Base-by-base conservation (phyloP, 768 basidiomycete species). In the Coprinopsis cinerea region DNA sequence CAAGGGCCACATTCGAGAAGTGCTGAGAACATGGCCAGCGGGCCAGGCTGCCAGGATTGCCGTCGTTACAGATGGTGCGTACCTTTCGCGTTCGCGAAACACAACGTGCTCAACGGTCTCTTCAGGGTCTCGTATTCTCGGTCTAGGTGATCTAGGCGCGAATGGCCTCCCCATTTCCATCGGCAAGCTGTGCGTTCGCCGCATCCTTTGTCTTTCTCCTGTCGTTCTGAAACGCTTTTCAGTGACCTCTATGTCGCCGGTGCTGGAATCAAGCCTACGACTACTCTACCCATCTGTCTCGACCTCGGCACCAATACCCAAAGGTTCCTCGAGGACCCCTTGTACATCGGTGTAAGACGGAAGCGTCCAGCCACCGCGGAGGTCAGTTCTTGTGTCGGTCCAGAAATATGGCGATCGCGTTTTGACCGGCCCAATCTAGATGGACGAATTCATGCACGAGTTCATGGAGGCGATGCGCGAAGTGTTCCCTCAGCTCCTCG, bases 251-350 rank as follows among this genome's bases (percentile, higher is more conserved):
- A 88, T 60, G 72, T 87, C 51, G 85, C 79, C 4, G 83, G 81
- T 13, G 85, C 84, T 15, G 86, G 86, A 18, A 78, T 81, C 50
- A 74, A 72, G 48, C 77, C 82, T 10, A 59, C 59, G 20, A 76
- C 72, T 13, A 77, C 77, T 11, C 64, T 87, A 14, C 85, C 85
- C 11, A 82, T 86, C 47, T 81, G 80, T 53, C 71, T 84, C 46
- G 87, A 89, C 65, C 73, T 89, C 35, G 88, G 88, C 17, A 89
- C 88, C 10, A 86, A 89, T 65, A 88, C 82, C 35, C 68, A 79
- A 50, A 74, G 69, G 45, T 78, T 78, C 60, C 66, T 86, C 40
- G 71, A 79, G 32, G 87, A 89, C 56, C 85, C 88, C 28, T 72
- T 89, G 4, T 90, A 90, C 68, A 72, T 89, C 53, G 88, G 88